Base-by-base conservation (phyloP, 768 basidiomycete genomes). In the Sporobolomyces roseus region DNA sequence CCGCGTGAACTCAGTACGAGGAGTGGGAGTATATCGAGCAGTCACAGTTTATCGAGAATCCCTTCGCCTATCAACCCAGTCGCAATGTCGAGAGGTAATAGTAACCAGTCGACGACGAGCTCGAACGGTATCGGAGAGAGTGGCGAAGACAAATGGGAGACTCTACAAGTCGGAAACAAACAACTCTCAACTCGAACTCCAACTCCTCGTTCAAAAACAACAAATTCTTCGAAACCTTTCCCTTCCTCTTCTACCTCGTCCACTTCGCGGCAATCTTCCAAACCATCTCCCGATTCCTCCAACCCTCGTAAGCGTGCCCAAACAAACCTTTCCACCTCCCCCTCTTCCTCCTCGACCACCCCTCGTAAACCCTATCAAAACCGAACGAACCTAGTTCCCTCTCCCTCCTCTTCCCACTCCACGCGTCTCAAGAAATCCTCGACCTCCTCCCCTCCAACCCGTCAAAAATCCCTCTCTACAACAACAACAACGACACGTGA, bases 91-190 rank as follows among this genome's bases (percentile, higher is more conserved):
- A 35, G 23, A 45, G 54, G 29, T 7, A 33, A 50, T 10, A 58
- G 59, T 36, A 41, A 61, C n/a, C 21, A 8, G 9, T 55, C 52
- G 4, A 16, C 16, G 19, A 25, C 29, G 1, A 48, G 29, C 14
- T 8, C 13, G 27, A 17, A 33, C 19, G 25, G 10, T 27, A 23
- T 10, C 16, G 27, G 14, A 21, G 45, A 23, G 1, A 2, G 2
- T 1, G 43, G 5, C 2, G 49, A n/a, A 25, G 60, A 23, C 3
- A 6, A 38, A 23, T 68, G 67, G 67, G 67, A 68, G 25, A 68
- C 67, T 19, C 50, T 68, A 10, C 67, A 68, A 51, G 55, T 68
- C 58, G 36, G 23, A 8, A 5, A 8, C 25, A 14, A 23, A 9
- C 38, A 41, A 9, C 38, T 17, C 17, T 41, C 38, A 9, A 41